phyloP scores from a whole-genome alignment of 768 basidiomycete genomes.

The Astraeus odoratus region DNA sequence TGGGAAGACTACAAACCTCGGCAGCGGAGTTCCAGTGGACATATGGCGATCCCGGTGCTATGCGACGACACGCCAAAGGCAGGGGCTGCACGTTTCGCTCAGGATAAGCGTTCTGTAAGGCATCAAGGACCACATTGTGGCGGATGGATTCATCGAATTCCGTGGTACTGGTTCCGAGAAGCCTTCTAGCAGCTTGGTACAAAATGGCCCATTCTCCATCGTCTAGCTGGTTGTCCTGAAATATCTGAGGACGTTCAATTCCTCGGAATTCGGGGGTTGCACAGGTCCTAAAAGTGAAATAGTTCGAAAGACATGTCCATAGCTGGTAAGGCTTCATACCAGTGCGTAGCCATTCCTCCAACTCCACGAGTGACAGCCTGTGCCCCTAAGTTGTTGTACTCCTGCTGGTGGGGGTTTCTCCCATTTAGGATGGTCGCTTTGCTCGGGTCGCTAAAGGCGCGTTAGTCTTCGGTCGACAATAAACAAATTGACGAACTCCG shows the following conservation, averaged over 20 bases:
- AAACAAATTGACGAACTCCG: too few relatives aligned
- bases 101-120: conserved; percentile 7
- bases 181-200: conserved; percentile 6
- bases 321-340: conserved; percentile 4
- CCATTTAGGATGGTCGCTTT: conserved; percentile 1
- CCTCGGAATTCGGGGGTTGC: not conserved
- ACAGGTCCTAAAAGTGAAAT: not conserved
- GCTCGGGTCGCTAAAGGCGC: not conserved
- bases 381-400: conserved; percentile 13
- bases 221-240: too few relatives aligned
- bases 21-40: conserved; percentile 18
- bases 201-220: too few relatives aligned
- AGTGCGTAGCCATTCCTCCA: conserved; percentile 21
- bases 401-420: conserved; percentile 11
- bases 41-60: conserved; percentile 8
- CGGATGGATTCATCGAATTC: conserved; percentile 19
- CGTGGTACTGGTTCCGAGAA: conserved; percentile 11
- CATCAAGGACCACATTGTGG: conserved; percentile 15
- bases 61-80: conserved; percentile 18
- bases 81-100: conserved; percentile 8
- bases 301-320: too few relatives aligned
- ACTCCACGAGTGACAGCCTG: conserved; percentile 20
- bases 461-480: too few relatives aligned
- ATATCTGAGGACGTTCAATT: too few relatives aligned
- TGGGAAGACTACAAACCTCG: not conserved